Evolutionary conservation across 345 rosid genomes (phyloP), one percentile per base, ranked within the genome.

Genomic region (Acer negundo): DNA sequence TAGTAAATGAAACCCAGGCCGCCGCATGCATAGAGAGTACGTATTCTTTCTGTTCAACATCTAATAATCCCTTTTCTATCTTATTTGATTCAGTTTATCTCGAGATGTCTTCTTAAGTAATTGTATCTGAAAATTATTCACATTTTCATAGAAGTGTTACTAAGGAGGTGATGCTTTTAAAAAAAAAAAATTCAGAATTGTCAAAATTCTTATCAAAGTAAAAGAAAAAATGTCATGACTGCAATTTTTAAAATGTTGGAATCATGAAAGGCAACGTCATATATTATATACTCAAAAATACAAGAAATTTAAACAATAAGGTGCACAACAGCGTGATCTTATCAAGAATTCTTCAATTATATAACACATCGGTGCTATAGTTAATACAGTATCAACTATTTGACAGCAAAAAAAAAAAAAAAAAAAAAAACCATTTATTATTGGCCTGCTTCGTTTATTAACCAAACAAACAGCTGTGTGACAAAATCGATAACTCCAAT

Each of bases 11-110:
- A 40, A 22, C 28, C 28, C 31, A 7, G 8, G 8, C 47, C 7
- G 2, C 56, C 20, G 5, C 46, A 55, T 26, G 42, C 26, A 26
- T 28, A 63, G 71, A 63, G 71, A 75, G 8, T 59, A 24, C 59
- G 35, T 38, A 62, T 66, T 28, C 28, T 17, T 11, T 19, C 20
- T 10, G 26, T 2, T 4, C 69, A 42, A 42, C 46, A 42, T 42
- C 9, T 8, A 78, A 78, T 10, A 55, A 71, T 10, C 44, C 49
- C 65, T 9, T n/a, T 62, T 24, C 63, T 8, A 59, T 73, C 46
- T 9, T n/a, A 22, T 47, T 31, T 56, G 7, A 42, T 67, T 20
- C 16, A 67, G n/a, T 11, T 70, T 7, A 49, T 20, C 15, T 20
- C 28, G 0, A 2, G 5, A 70, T 51, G 19, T 56, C 31, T 56